Evolutionary conservation across 2,329 filamentous ascomycete species (phyloP), one percentile per base, ranked within the genome.

Genomic region (Polytolypa hystricis): DNA sequence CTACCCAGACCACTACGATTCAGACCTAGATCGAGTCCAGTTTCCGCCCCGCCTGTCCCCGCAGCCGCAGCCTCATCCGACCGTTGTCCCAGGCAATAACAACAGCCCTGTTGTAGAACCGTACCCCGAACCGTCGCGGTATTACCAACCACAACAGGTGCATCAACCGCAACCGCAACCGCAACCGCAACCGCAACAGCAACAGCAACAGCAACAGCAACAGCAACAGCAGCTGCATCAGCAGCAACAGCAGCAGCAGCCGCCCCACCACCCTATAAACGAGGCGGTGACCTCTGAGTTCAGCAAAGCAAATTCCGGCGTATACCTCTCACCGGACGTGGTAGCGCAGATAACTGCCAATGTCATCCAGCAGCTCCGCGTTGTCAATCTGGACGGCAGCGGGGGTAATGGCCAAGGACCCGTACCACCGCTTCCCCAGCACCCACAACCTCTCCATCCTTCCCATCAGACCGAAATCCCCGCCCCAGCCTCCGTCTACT

Each of bases 311-410:
- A 62, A 69, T 27, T 56, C 64, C 6, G 59, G 66, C 6, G 62
- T 61, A 40, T 64, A 67, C 26, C 58, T 80, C 9, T 70, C 76
- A 35, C 74, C 74, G 2, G 71, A 75, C 5, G 60, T 80, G 15
- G 66, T 81, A 34, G 69, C 72, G 32, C 70, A 75, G 42, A 74
- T 79, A 45, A 77, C 72, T 1, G 67, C 69, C 37, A 70, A 62
- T 38, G 68, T 75, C 17, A 70, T 75, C 32, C 71, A 74, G 52
- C 70, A 77, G 40, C 61, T 76, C 45, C 74, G 70, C 47, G 61
- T 57, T 27, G 58, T 64, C 32, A 62, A 61, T 30, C 42, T 64
- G 40, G 49, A 57, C 36, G 37, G 38, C 48, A 55, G 52, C 34
- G 33, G 37, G 11, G 48, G 33, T 26, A 49, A 47, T 29, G 49